Evolutionary conservation across 768 basidiomycete species (phyloP), one percentile per base, ranked within the genome.

Genomic region (Xerocomus spinulosus): DNA sequence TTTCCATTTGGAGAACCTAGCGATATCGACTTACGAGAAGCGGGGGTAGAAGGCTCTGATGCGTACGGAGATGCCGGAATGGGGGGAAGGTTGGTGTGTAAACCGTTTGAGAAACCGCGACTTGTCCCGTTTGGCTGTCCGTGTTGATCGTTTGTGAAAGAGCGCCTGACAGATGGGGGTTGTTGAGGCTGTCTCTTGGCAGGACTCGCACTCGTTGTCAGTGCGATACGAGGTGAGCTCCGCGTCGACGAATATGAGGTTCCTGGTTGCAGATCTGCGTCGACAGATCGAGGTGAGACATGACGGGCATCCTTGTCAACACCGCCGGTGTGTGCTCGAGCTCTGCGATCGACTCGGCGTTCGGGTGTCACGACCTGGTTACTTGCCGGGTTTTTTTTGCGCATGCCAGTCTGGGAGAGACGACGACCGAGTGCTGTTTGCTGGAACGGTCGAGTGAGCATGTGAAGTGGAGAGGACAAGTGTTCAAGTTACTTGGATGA

Each of bases 401-500:
- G 67, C 42, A 67, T 68, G 12, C 76, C 74, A 7, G 74, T 73
- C 52, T 75, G 78, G 18, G 86, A 88, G 44, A 89, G 69, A 42
- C 86, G 74, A 28, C 87, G 82, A 37, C 82, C 82, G 5, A 86
- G 72, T 0, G 86, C 77, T 9, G 84, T 86, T 62, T 87, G 85
- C 85, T 87, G 43, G 40, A 32, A 15, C 33, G 53, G 44, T 36
- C 45, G 13, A 29, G 38, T 56, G 34, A 52, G 57, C 21, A 26
- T 9, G 9, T 9, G 37, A 41, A 34, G 26, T 23, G 44, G 32
- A 44, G 5, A 42, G 32, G 44, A 38, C 13, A 25, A 24, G 34
- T 25, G 41, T 5, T n/a, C 37, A 58, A 34, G 72, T 58, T 57
- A 82, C 90, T 76, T 95, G 92, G 15, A 95, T 82, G 55, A 92